phyloP scores from a whole-genome alignment of 2,329 filamentous ascomycete species.

The Leptographium galeiforme region DNA sequence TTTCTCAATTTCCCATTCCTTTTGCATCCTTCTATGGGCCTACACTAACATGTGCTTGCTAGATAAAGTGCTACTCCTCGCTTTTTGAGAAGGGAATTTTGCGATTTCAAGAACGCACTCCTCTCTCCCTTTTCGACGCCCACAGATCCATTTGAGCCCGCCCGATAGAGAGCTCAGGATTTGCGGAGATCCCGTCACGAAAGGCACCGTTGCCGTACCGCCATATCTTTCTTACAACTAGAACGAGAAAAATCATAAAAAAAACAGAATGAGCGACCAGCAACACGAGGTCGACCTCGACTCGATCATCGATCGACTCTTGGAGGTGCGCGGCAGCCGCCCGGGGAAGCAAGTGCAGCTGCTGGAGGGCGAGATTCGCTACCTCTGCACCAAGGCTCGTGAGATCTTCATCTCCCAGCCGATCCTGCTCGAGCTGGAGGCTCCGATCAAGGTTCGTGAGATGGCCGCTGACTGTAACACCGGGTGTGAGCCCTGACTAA shows the following conservation, averaged over 20 bases:
- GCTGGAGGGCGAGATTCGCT: constrained; percentile 90
- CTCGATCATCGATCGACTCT: constrained; percentile 95
- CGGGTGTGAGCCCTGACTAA: not conserved
- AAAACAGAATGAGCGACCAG: constrained; percentile 44
- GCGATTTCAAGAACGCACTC: not conserved
- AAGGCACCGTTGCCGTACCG: constrained; percentile 4
- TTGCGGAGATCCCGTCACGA: constrained; percentile 11
- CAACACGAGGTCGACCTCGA: constrained; percentile 91
- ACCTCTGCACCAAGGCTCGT: constrained; percentile 92
- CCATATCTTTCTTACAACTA: constrained; percentile 1
- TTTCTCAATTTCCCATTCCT: not conserved
- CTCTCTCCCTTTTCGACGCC: constrained; percentile 7
- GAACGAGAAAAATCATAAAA: constrained; percentile 1
- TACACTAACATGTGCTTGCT: not conserved
- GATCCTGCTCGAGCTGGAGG: constrained; percentile 92
- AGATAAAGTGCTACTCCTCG: not conserved
- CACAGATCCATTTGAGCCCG: constrained; percentile 11
- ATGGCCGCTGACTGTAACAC: not conserved
- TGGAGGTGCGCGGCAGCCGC: constrained; percentile 94
- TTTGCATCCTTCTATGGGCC: not conserved
- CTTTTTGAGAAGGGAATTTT: not conserved
- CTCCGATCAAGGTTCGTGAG: constrained; percentile 83
- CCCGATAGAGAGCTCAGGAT: constrained; percentile 9
- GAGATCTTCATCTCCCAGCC: constrained; percentile 99
- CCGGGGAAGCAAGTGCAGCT: constrained; percentile 98